Evolutionary conservation across 371 early-diverging fungal species (phyloP).

Genomic region (Circinella minor): DNA sequence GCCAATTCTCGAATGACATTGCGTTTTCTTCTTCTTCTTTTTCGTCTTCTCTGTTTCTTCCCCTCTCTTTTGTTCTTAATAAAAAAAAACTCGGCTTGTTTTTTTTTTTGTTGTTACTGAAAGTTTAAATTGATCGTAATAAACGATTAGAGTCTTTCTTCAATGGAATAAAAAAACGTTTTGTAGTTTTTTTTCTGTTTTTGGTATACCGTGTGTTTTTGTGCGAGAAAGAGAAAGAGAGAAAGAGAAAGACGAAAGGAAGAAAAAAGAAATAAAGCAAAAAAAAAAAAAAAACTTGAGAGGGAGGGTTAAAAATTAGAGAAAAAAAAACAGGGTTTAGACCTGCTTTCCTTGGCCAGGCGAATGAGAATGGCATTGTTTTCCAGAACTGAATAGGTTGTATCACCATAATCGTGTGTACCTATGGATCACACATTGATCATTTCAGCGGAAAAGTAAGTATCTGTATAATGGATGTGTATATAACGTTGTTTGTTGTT

Average conservation of each 20-base stretch:
- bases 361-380: background rate
- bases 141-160: background rate
- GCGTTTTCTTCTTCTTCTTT: background rate
- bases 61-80: background rate
- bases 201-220: background rate
- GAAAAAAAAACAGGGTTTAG: background rate
- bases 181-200: background rate
- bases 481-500: too few species aligned
- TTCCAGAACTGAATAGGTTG: background rate
- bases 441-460: too few species aligned
- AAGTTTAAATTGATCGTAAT: background rate
- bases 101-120: background rate
- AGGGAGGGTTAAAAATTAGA: background rate
- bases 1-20: constrained; percentile 3
- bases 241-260: background rate
- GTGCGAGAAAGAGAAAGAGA: background rate
- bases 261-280: too few species aligned
- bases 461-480: too few species aligned
- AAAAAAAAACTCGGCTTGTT: background rate
- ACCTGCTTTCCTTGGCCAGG: background rate
- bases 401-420: background rate
- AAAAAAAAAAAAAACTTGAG: too few species aligned
- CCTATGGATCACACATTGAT: too few species aligned
- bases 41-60: background rate
- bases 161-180: background rate